These are phyloP conservation scores for Mycena sanguinolenta DNA, from an alignment of 768 basidiomycete species.

Conservation along the genomic window DNA sequence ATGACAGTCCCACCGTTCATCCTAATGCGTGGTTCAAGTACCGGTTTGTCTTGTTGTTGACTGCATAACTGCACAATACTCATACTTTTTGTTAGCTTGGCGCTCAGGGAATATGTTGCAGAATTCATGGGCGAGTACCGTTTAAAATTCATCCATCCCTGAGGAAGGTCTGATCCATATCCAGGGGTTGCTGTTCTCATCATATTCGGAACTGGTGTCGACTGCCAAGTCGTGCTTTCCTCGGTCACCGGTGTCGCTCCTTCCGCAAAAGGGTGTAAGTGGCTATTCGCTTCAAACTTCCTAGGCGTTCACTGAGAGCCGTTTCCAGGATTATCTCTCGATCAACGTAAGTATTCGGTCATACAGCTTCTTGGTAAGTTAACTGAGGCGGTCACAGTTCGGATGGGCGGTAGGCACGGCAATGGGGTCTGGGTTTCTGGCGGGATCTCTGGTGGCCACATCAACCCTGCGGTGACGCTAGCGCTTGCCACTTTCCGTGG, in stretches of 20 bases:
- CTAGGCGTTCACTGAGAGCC: too few relatives aligned
- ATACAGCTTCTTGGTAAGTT: background rate
- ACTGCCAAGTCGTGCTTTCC: constrained; percentile 70
- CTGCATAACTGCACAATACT: background rate
- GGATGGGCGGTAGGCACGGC: constrained; percentile 73
- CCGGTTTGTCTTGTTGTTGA: constrained; percentile 53
- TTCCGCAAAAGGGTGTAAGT: constrained; percentile 69
- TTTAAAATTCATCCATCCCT: background rate
- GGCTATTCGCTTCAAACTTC: background rate
- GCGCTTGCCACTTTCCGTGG: constrained; percentile 75
- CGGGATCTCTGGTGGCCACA: constrained; percentile 80
- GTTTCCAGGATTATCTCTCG: too few relatives aligned
- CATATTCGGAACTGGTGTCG: constrained; percentile 70
- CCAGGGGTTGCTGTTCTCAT: constrained; percentile 64
- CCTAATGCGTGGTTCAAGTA: constrained; percentile 70
- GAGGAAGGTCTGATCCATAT: background rate
- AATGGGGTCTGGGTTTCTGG: constrained; percentile 78
- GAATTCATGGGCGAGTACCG: constrained; percentile 63
- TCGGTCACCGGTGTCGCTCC: constrained; percentile 58
- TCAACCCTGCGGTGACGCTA: constrained; percentile 83
- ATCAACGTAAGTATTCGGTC: too few relatives aligned
- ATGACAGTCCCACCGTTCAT: constrained; percentile 50
- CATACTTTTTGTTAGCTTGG: constrained; percentile 48
- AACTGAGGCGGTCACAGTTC: constrained; percentile 39
- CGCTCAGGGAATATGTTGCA: constrained; percentile 70